A percentile compares a stretch with the other conserved stretches of the same genome.
These are phyloP conservation scores for Gymnopilus dilepis DNA, from an alignment of 768 basidiomycete genomes.

Conservation along the genomic window DNA sequence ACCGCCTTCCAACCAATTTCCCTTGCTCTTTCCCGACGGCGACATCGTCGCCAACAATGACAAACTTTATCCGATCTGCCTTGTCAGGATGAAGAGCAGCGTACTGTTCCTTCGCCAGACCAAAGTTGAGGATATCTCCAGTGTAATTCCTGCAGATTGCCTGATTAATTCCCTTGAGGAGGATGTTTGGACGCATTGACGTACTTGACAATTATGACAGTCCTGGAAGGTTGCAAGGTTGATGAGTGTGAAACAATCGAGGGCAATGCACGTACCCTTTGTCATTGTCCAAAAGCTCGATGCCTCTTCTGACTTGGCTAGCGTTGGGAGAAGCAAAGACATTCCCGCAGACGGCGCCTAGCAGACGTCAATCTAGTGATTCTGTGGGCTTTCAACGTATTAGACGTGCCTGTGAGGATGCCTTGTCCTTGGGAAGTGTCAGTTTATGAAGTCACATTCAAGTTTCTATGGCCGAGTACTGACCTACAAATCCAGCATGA, in stretches of 20 bases:
- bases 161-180: conserved; percentile 1
- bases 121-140: conserved; percentile 91
- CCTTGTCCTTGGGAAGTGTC: conserved; percentile 60
- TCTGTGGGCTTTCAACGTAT: background rate
- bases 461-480: too few species aligned
- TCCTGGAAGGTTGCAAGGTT: conserved; percentile 44
- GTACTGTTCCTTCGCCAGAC: conserved; percentile 85
- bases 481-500: conserved; percentile 89
- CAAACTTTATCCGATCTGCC: conserved; percentile 70
- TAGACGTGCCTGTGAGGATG: conserved; percentile 67
- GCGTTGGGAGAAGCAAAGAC: conserved; percentile 92
- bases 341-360: conserved; percentile 81
- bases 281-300: conserved; percentile 76
- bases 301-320: conserved; percentile 79
- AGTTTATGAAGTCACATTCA: too few species aligned
- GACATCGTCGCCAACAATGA: conserved; percentile 91
- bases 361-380: background rate
- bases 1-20: conserved; percentile 85
- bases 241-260: background rate
- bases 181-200: conserved; percentile 12
- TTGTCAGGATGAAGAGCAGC: conserved; percentile 72
- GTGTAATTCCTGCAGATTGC: conserved; percentile 72
- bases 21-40: conserved; percentile 84
- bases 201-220: conserved; percentile 85
- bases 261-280: conserved; percentile 56